Evolutionary conservation across 257 asterid genomes (phyloP), one percentile per base, ranked within the genome.

Genomic region (Fraxinus americana): DNA sequence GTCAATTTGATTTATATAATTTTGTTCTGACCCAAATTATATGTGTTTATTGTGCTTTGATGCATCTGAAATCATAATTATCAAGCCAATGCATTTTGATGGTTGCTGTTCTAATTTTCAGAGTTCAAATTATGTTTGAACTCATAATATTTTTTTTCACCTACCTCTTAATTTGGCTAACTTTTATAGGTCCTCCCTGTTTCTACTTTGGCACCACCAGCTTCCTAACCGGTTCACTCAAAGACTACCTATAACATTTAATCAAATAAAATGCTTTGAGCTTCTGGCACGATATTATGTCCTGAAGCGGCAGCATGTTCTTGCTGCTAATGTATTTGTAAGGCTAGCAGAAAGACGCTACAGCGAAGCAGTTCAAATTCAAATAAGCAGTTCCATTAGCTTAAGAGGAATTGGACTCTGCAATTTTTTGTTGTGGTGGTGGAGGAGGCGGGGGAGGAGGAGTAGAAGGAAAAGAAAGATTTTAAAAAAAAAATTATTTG

Each of bases 271-370:
- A 84, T 93, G 87, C 84, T 70, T 86, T 35, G 97, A 93, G 86
- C 94, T 93, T 83, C 89, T 95, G 85, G 99, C 97, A 71, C 91
- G 97, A 29, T 93, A 90, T 85, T 96, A 96, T 75, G 97, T 96
- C 79, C 78, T 83, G 83, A 96, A 96, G 85, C 91, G 93, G 72
- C 99, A 96, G 87, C 99, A 90, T 78, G 79, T 89, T 82, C 94
- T 89, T 86, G 97, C 99, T 73, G 98, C 99, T 82, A 97, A 92
- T 80, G 90, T 96, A 83, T 85, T 96, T 90, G 86, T 93, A 63
- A 89, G 97, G 85, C 88, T 96, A 72, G 97, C 97, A 9, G 99
- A 96, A 91, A 90, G 94, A 79, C 98, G 92, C 57, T 84, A 96
- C 65, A 81, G 84, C 68, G 96, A 89, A 79, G 89, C 85, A 77